These are phyloP conservation scores for Suillus decipiens DNA, from an alignment of 768 basidiomycete species.

Conservation along the genomic window DNA sequence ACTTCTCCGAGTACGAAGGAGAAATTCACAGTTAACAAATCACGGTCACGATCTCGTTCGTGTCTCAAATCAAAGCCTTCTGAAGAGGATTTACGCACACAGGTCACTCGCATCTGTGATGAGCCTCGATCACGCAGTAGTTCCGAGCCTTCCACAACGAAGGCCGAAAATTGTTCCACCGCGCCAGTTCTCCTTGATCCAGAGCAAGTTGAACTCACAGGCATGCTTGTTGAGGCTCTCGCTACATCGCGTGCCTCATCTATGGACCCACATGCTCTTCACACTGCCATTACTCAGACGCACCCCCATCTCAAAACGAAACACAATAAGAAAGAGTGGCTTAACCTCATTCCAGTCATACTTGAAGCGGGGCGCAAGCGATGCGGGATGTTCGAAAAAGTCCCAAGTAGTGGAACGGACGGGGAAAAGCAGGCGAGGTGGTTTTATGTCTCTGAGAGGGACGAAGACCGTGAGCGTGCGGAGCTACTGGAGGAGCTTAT, in stretches of 20 bases:
- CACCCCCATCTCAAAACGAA: constrained; percentile 52
- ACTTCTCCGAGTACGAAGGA: not conserved
- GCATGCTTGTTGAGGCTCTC: constrained; percentile 70
- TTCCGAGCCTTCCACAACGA: not conserved
- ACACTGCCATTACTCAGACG: constrained; percentile 49
- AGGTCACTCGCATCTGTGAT: constrained; percentile 7
- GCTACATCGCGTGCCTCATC: constrained; percentile 74
- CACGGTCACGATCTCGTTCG: constrained; percentile 17
- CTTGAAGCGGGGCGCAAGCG: constrained; percentile 46
- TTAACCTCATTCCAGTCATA: constrained; percentile 49
- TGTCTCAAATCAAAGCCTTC: not conserved
- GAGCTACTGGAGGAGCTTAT: constrained; percentile 67
- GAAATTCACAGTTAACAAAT: constrained; percentile 8
- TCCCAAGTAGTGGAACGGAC: constrained; percentile 59
- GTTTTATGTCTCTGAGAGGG: constrained; percentile 77
- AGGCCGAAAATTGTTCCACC: constrained; percentile 1
- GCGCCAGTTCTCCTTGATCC: not conserved
- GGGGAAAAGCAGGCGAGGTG: constrained; percentile 61
- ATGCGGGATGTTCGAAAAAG: constrained; percentile 71
- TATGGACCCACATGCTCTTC: constrained; percentile 55
- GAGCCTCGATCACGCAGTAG: constrained; percentile 10
- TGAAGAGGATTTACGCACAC: constrained; percentile 7
- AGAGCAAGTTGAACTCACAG: constrained; percentile 50
- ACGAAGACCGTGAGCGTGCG: constrained; percentile 72
- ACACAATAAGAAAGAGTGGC: constrained; percentile 44